Conservation (phyloP, 1,284 basidiomycete genomes). For the Ganoderma boninense region DNA sequence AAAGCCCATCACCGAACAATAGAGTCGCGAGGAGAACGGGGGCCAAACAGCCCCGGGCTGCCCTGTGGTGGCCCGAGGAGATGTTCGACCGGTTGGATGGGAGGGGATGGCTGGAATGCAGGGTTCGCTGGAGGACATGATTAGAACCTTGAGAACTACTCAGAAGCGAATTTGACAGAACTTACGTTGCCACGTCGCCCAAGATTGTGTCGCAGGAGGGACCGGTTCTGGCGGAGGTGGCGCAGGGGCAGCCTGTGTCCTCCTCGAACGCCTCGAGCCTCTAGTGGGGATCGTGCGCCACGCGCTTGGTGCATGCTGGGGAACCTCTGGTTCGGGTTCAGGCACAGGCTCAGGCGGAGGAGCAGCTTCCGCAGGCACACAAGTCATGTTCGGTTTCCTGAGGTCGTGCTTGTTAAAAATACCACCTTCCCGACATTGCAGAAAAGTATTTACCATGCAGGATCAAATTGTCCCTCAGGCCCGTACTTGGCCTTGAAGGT, state of each 20-base stretch:
- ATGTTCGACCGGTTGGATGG: slow-evolving; percentile 53
- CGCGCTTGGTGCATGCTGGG: slow-evolving; percentile 52
- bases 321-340: slow-evolving; percentile 28
- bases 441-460: slow-evolving; percentile 61
- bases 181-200: slow-evolving; percentile 79
- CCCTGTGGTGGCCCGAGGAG: slow-evolving; percentile 60
- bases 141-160: slow-evolving; percentile 4
- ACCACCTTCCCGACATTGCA: slow-evolving; percentile 13
- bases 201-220: slow-evolving; percentile 47
- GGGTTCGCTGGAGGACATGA: slow-evolving; percentile 27
- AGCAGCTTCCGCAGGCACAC: slow-evolving; percentile 31
- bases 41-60: slow-evolving; percentile 72
- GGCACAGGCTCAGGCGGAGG: slow-evolving; percentile 27
- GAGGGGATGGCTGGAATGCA: slow-evolving; percentile 42
- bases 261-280: slow-evolving; percentile 45
- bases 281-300: slow-evolving; percentile 59
- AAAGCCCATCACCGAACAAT: slow-evolving; percentile 21
- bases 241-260: slow-evolving; percentile 29
- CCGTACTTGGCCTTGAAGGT: slow-evolving; percentile 74
- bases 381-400: slow-evolving; percentile 57
- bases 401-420: slow-evolving; percentile 1
- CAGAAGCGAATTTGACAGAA: slow-evolving; percentile 12
- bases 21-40: slow-evolving; percentile 60
- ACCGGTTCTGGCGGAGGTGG: slow-evolving; percentile 34
- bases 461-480: slow-evolving; percentile 79